Evolutionary conservation across 768 basidiomycete species (phyloP).

Genomic region (Amanita pseudoporphyria): DNA sequence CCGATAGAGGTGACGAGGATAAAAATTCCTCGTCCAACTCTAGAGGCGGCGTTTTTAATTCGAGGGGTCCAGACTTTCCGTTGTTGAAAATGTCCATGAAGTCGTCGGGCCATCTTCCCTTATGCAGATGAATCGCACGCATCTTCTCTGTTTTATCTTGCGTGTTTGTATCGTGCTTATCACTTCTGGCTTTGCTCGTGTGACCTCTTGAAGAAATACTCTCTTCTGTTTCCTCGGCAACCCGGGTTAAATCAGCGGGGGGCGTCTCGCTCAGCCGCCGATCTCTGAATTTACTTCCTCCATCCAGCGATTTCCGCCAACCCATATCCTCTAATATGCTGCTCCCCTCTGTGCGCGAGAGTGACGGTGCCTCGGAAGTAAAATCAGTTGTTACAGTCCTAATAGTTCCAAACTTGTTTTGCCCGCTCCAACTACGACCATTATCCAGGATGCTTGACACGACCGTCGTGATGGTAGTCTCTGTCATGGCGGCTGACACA

Average conservation of each 20-base stretch:
- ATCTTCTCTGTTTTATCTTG: conserved; percentile 22
- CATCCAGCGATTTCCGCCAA: conserved; percentile 11
- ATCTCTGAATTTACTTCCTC: conserved; percentile 31
- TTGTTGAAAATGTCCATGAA: conserved; percentile 48
- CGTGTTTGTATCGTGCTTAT: conserved; percentile 23
- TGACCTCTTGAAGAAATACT: conserved; percentile 29
- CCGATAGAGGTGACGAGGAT: conserved; percentile 22
- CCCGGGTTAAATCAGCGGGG: conserved; percentile 51
- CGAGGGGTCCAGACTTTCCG: conserved; percentile 13
- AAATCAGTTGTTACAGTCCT: conserved; percentile 77
- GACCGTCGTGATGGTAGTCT: conserved; percentile 35
- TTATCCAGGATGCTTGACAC: conserved; percentile 59
- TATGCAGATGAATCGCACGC: conserved; percentile 48
- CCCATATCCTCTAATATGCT: conserved; percentile 40
- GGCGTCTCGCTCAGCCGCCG: conserved; percentile 56
- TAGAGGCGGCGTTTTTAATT: conserved; percentile 15
- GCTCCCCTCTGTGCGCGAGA: conserved; percentile 57
- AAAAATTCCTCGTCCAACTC: conserved; percentile 3
- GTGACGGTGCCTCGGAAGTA: conserved; percentile 64
- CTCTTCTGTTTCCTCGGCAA: conserved; percentile 65
- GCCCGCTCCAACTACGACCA: conserved; percentile 26
- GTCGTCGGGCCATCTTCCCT: conserved; percentile 81
- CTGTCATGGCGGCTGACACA: conserved; percentile 52
- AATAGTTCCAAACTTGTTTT: conserved; percentile 68
- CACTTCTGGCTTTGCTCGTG: conserved; percentile 24